These are phyloP conservation scores for Claviceps spartinae DNA, from an alignment of 2,329 filamentous ascomycete species.

Conservation along the genomic window DNA sequence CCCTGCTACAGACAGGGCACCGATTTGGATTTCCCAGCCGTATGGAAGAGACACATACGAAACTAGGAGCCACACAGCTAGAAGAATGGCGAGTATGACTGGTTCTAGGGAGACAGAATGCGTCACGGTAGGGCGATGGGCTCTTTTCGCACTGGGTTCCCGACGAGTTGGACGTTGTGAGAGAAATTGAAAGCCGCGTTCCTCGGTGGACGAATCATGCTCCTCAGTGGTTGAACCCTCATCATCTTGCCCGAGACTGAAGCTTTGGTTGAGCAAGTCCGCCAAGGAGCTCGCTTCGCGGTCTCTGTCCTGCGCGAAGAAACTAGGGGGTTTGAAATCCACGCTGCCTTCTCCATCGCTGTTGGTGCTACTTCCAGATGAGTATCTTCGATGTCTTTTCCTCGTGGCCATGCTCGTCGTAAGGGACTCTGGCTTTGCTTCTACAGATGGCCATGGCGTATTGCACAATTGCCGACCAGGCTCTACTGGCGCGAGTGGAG, in stretches of 20 bases:
- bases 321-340: constrained; percentile 45
- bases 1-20: constrained; percentile 15
- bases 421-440: constrained; percentile 29
- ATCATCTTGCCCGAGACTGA: constrained; percentile 25
- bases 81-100: constrained; percentile 10
- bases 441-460: constrained; percentile 41
- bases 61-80: constrained; percentile 16
- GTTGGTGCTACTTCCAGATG: not conserved
- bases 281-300: constrained; percentile 28
- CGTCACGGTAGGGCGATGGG: not conserved
- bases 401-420: constrained; percentile 28
- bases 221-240: constrained; percentile 4
- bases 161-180: not conserved
- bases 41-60: constrained; percentile 9
- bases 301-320: constrained; percentile 36
- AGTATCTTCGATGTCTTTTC: constrained; percentile 7
- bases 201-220: constrained; percentile 3
- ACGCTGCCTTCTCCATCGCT: constrained; percentile 13
- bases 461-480: constrained; percentile 50
- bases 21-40: constrained; percentile 15
- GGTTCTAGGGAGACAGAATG: constrained; percentile 7
- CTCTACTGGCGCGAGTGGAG: constrained; percentile 55
- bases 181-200: not conserved
- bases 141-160: not conserved
- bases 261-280: constrained; percentile 30